These are phyloP conservation scores for Ceratocystis eucalypticola DNA, from an alignment of 2,329 filamentous ascomycete genomes.

Conservation along the genomic window DNA sequence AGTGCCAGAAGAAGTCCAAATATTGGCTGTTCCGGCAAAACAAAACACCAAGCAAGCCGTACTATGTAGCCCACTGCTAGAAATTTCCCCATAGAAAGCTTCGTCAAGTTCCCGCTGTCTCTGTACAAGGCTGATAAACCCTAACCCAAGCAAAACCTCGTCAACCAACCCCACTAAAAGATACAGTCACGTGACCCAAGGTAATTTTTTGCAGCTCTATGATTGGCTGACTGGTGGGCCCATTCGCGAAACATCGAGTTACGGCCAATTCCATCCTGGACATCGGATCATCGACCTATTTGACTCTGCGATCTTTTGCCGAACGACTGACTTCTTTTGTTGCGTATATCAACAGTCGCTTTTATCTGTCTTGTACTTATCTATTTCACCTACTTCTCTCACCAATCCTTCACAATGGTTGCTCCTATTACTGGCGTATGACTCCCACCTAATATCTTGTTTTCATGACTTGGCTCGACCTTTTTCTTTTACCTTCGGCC, in stretches of 20 bases:
- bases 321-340: not conserved
- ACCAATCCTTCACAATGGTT: constrained; percentile 15
- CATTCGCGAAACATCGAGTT: not conserved
- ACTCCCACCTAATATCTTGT: constrained; percentile 27
- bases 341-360: not conserved
- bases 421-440: constrained; percentile 46
- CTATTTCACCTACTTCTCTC: not conserved
- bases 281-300: constrained; percentile 12
- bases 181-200: not conserved
- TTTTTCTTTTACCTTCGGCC: not conserved
- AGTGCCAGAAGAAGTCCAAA: not conserved
- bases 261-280: constrained; percentile 7
- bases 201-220: constrained; percentile 10
- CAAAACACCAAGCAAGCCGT: not conserved
- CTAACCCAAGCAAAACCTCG: not conserved
- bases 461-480: not conserved
- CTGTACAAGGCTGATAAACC: not conserved
- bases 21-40: not conserved
- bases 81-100: constrained; percentile 5
- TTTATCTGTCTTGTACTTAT: constrained; percentile 4
- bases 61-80: not conserved
- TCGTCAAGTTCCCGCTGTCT: not conserved
- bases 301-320: constrained; percentile 9
- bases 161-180: constrained; percentile 7
- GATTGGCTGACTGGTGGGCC: constrained; percentile 11